These are phyloP conservation scores for Hanseniaspora gamundiae DNA, from an alignment of 1,139 yeast genomes.

Conservation along the genomic window DNA sequence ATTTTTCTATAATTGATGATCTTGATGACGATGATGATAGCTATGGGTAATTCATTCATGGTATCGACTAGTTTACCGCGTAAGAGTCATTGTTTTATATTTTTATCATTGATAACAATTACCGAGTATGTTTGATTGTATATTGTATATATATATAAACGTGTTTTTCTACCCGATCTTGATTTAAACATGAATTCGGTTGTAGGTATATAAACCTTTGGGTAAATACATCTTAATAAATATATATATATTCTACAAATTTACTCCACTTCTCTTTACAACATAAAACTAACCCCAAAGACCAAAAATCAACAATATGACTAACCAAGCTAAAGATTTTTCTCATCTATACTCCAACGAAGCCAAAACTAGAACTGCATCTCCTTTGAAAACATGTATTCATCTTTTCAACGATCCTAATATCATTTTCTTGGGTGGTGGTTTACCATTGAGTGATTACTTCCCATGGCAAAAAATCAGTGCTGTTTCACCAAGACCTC, in stretches of 20 bases:
- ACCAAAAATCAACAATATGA: slow-evolving; percentile 12
- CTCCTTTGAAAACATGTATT: slow-evolving; percentile 78
- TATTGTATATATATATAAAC: too few relatives aligned
- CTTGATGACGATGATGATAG: too few relatives aligned
- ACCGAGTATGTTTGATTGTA: too few relatives aligned
- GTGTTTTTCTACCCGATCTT: too few relatives aligned
- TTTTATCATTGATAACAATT: too few relatives aligned
- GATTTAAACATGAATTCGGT: not conserved
- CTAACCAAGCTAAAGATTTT: slow-evolving; percentile 51
- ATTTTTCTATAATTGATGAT: too few relatives aligned
- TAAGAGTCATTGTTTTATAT: too few relatives aligned
- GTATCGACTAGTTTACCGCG: too few relatives aligned
- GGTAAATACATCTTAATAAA: too few relatives aligned
- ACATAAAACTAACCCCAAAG: not conserved
- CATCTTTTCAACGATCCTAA: slow-evolving; percentile 62
- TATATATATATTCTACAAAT: too few relatives aligned
- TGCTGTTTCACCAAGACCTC: slow-evolving; percentile 64
- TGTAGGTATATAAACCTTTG: not conserved
- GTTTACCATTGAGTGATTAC: slow-evolving; percentile 78
- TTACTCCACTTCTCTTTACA: too few relatives aligned
- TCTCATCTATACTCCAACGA: slow-evolving; percentile 67
- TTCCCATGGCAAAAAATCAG: slow-evolving; percentile 78
- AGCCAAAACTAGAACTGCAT: slow-evolving; percentile 61
- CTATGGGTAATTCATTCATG: too few relatives aligned
- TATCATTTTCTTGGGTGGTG: slow-evolving; percentile 87